Percentiles rank a stretch among this genome's conserved stretches.
phyloP scores from a whole-genome alignment of 305 asterid genomes.

The Solanum hybrid region DNA sequence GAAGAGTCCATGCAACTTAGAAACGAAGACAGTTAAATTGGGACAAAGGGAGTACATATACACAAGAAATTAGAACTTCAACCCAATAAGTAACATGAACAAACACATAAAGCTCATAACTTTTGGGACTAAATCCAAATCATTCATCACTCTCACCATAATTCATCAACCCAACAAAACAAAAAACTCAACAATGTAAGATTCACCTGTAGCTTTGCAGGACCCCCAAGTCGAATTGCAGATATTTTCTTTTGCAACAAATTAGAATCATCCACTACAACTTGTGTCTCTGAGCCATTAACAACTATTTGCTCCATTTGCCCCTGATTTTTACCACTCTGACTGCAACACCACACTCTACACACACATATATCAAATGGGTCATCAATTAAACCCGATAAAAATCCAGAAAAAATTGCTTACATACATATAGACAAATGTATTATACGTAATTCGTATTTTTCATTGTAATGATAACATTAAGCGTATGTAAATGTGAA shows the following conservation, averaged over 20 bases:
- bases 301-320: conserved; percentile 52
- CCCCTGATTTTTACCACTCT: conserved; percentile 25
- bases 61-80: not conserved
- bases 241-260: conserved; percentile 47
- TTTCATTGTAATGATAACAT: not conserved
- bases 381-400: not conserved
- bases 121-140: not conserved
- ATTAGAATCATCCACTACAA: conserved; percentile 46
- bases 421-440: not conserved
- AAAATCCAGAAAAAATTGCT: not conserved
- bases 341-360: conserved; percentile 10
- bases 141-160: not conserved
- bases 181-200: not conserved
- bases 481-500: not conserved
- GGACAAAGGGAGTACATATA: not conserved
- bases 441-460: not conserved
- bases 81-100: not conserved
- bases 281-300: conserved; percentile 50
- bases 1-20: not conserved
- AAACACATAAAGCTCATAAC: not conserved
- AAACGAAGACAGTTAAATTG: not conserved
- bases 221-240: conserved; percentile 45
- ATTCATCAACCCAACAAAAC: not conserved
- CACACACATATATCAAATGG: not conserved
- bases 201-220: conserved; percentile 69